Evolutionary conservation across 1,139 yeast species (phyloP).

Genomic region (Debaryomyces robertsiae): DNA sequence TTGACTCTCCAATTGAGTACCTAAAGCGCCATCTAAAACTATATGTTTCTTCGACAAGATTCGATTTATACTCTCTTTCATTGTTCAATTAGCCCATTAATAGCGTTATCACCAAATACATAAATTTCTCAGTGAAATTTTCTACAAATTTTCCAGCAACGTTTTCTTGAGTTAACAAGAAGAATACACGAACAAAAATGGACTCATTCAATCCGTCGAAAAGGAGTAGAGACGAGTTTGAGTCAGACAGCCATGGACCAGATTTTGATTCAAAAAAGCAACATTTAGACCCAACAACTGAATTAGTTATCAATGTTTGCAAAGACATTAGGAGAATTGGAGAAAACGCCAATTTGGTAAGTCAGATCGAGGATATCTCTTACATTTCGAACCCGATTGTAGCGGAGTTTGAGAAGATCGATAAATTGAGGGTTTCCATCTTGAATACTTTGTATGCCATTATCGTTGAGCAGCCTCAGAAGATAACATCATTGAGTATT

Average conservation of each 20-base stretch:
- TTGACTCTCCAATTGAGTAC: constrained; percentile 30
- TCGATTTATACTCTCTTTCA: not conserved
- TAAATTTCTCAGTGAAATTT: not conserved
- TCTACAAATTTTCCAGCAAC: not conserved
- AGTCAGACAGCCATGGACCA: constrained; percentile 23
- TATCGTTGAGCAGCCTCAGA: constrained; percentile 87
- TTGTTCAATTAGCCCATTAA: too few species aligned
- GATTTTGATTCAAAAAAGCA: constrained; percentile 34
- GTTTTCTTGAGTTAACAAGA: not conserved
- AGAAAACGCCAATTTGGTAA: constrained; percentile 54
- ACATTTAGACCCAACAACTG: constrained; percentile 45
- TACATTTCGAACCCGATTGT: constrained; percentile 67
- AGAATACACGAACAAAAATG: constrained; percentile 9
- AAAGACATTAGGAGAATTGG: constrained; percentile 68
- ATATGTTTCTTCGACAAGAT: not conserved
- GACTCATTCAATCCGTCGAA: constrained; percentile 23
- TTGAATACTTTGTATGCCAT: constrained; percentile 69
- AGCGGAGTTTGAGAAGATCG: constrained; percentile 69
- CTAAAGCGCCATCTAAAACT: constrained; percentile 32
- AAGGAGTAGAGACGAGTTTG: constrained; percentile 46
- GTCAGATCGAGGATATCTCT: constrained; percentile 65
- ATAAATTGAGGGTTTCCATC: constrained; percentile 59
- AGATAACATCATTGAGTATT: constrained; percentile 70
- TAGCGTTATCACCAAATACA: not conserved
- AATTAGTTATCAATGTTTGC: constrained; percentile 45